Base-by-base conservation (phyloP, 352 stramenopile species). In the Globisporangium echinulatum region DNA sequence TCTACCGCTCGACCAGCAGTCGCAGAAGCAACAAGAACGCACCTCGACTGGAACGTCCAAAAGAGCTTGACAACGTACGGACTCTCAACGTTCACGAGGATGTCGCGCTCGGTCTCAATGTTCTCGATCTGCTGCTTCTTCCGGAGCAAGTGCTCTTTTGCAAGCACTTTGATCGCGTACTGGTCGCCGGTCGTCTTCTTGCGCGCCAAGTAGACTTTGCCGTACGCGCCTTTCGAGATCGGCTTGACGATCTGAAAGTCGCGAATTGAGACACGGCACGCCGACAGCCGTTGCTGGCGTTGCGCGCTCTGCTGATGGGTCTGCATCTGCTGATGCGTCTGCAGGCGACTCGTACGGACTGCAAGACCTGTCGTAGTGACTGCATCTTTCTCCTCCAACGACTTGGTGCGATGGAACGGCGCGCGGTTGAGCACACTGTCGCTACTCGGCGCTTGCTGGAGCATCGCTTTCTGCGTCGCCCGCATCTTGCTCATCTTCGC, bases 31-130 rank as follows among this genome's bases (percentile, higher is more conserved):
- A 56, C 53, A 37, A 15, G 52, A 52, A 74, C 75, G 61, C 81
- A 92, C 83, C 84, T 89, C 38, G 79, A 91, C 72, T 96, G 88
- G 58, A 97, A 97, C 5, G 85, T 92, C 79, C 86, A 96, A 57
- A 93, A 96, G 5, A 96, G 66, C 65, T 94, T 96, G 17, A 97
- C 89, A 36, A 97, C 86, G 52, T 96, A 97, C 36, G 89, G 89
- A 55, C 88, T 95, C 56, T 94, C 70, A 9, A 96, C 85, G 55
- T 70, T 88, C 11, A 89, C 81, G 57, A 96, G 64, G 49, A 97
- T 93, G 59, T 96, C 88, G 47, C 84, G 79, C 62, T 97, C 89
- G 0, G 85, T 94, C 61, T 92, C 77, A 63, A 96, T 96, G 55
- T 91, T 83, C 47, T 83, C 68, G 54, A 94, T 80, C 75, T 94